phyloP scores from a whole-genome alignment of 371 early-diverging fungal species.

The Phascolomyces articulosus region DNA sequence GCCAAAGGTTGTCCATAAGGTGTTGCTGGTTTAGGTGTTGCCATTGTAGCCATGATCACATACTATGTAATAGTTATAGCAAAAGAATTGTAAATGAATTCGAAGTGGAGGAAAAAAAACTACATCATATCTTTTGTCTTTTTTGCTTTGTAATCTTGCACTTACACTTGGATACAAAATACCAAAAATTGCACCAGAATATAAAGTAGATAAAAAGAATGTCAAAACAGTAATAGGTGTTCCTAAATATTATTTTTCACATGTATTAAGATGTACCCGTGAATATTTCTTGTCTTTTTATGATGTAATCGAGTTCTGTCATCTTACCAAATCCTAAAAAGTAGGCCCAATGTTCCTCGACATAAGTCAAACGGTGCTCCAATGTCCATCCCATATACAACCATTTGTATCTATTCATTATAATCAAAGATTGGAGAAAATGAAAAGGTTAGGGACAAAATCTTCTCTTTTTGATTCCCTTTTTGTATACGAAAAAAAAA shows the following conservation, averaged over 20 bases:
- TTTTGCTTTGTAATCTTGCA: too few relatives aligned
- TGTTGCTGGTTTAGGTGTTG: conserved; percentile 36
- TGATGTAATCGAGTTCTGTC: too few relatives aligned
- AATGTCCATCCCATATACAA: conserved; percentile 49
- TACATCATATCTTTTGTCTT: too few relatives aligned
- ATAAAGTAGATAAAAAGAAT: conserved; percentile 50
- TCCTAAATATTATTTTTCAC: conserved; percentile 19
- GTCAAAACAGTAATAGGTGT: conserved; percentile 44
- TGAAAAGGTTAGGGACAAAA: neutral
- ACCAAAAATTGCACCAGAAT: conserved; percentile 51
- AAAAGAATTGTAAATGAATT: neutral
- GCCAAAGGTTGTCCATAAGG: conserved; percentile 30
- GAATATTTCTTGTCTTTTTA: too few relatives aligned
- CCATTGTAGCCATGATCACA: conserved; percentile 56
- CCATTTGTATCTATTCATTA: conserved; percentile 49
- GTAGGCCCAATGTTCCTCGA: conserved; percentile 58
- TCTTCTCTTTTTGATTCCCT: too few relatives aligned
- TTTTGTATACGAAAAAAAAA: neutral
- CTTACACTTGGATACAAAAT: conserved; percentile 55
- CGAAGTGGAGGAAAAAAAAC: neutral
- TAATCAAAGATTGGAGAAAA: neutral
- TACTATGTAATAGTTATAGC: conserved; percentile 26
- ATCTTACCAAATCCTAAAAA: conserved; percentile 59
- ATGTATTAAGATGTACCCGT: neutral
- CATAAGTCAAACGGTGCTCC: conserved; percentile 52